Conservation (phyloP, 306 rosid genomes). For the Ormosia semicastrata region DNA sequence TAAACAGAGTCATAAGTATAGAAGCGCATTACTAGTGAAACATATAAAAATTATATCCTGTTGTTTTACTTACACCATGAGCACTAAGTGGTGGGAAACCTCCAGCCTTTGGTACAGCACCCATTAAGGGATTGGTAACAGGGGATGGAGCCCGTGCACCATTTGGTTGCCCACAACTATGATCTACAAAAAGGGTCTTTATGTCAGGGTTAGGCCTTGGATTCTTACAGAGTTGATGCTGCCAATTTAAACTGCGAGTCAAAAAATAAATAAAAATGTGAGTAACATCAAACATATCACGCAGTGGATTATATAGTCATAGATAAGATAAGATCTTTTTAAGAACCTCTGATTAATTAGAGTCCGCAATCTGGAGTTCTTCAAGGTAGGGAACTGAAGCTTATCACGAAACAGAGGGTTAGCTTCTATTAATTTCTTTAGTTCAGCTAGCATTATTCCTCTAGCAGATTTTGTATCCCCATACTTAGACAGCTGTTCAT, state of each 20-base stretch:
- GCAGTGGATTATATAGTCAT: slow-evolving; percentile 5
- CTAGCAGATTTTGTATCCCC: slow-evolving; percentile 99
- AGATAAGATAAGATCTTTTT: neutral
- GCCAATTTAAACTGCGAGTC: slow-evolving; percentile 94
- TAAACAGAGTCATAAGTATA: slow-evolving; percentile 31
- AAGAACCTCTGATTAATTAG: slow-evolving; percentile 94
- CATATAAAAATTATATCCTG: neutral
- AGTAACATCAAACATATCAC: slow-evolving; percentile 14
- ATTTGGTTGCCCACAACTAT: slow-evolving; percentile 96
- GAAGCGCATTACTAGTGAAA: neutral
- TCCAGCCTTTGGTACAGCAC: slow-evolving; percentile 88
- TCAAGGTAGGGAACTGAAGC: slow-evolving; percentile 94
- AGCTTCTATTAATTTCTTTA: slow-evolving; percentile 95
- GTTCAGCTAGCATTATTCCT: slow-evolving; percentile 96
- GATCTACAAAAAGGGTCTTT: slow-evolving; percentile 96
- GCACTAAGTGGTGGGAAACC: slow-evolving; percentile 89
- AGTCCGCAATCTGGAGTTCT: slow-evolving; percentile 94
- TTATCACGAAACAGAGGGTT: slow-evolving; percentile 98
- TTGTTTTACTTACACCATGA: slow-evolving; percentile 80
- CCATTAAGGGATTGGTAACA: slow-evolving; percentile 95
- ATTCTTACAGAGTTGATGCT: slow-evolving; percentile 99
- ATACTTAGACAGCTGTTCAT: slow-evolving; percentile 96
- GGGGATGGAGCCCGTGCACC: slow-evolving; percentile 99
- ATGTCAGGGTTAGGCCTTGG: slow-evolving; percentile 98
- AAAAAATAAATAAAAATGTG: slow-evolving; percentile 20